Evolutionary conservation across 768 basidiomycete genomes (phyloP).

Genomic region (Naganishia vishniacii): DNA sequence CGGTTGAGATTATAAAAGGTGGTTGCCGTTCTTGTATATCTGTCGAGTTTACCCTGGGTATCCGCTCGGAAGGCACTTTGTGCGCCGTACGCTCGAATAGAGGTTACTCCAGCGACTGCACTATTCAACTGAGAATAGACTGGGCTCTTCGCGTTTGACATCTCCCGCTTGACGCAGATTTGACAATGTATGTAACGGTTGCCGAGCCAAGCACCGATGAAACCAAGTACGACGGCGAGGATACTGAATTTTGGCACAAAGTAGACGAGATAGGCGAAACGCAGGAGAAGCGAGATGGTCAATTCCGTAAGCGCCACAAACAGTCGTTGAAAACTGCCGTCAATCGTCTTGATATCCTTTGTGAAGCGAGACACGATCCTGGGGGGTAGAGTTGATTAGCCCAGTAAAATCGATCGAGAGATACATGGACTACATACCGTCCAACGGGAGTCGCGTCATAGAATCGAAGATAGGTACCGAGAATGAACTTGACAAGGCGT

Average conservation of each 20-base stretch:
- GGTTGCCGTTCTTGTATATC: conserved; percentile 29
- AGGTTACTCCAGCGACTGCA: conserved; percentile 56
- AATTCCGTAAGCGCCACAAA: conserved; percentile 39
- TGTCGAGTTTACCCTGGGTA: conserved; percentile 57
- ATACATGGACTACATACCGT: conserved; percentile 19
- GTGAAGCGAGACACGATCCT: conserved; percentile 44
- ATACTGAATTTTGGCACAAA: conserved; percentile 45
- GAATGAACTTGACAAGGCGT: conserved; percentile 39
- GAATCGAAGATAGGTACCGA: conserved; percentile 32
- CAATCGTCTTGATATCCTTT: conserved; percentile 47
- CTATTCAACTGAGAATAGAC: conserved; percentile 57
- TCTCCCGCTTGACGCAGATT: conserved; percentile 53
- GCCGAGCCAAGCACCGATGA: conserved; percentile 53
- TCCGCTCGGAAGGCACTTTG: conserved; percentile 54
- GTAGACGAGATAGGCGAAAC: conserved; percentile 37
- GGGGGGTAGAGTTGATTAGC: neutral
- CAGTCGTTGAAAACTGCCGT: conserved; percentile 36
- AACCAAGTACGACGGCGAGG: conserved; percentile 41
- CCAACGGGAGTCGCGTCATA: conserved; percentile 26
- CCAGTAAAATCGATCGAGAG: neutral
- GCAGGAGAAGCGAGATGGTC: conserved; percentile 37
- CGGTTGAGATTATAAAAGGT: conserved; percentile 52
- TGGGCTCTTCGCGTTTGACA: conserved; percentile 49
- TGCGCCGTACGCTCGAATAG: conserved; percentile 65
- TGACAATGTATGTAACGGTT: conserved; percentile 58